A percentile compares a stretch with the other conserved stretches of the same genome.
Evolutionary conservation across 495 filamentous ascomycete species (phyloP).

Genomic region (Aspergillus steynii): DNA sequence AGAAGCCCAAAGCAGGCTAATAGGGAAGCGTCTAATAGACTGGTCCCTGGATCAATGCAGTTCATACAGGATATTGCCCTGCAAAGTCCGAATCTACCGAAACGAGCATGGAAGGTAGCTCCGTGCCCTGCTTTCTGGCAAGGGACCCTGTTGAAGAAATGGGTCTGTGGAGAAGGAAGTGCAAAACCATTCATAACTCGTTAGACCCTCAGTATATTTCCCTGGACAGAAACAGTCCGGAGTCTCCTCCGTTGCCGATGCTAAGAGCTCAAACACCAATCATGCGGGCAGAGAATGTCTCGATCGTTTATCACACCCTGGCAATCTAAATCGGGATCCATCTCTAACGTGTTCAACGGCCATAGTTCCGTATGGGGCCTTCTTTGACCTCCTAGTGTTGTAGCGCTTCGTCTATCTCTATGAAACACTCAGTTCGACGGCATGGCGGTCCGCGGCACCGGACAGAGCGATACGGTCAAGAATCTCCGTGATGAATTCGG

Average conservation of each 20-base stretch:
- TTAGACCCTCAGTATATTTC: neutral
- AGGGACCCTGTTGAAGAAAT: neutral
- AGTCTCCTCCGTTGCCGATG: constrained; percentile 26
- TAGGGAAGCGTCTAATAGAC: neutral
- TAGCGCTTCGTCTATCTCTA: constrained; percentile 8
- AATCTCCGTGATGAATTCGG: constrained; percentile 1
- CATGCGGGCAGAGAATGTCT: constrained; percentile 1
- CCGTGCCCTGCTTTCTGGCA: neutral
- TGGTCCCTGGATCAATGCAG: neutral
- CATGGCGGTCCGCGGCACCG: constrained; percentile 28
- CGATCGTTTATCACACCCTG: constrained; percentile 7
- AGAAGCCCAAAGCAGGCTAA: neutral
- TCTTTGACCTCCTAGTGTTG: constrained; percentile 15
- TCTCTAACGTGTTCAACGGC: neutral
- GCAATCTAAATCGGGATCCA: constrained; percentile 22
- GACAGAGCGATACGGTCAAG: constrained; percentile 4
- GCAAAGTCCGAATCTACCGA: neutral
- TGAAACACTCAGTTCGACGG: constrained; percentile 30
- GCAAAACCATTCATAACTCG: neutral
- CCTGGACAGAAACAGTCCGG: constrained; percentile 23
- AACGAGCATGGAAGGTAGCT: constrained; percentile 8
- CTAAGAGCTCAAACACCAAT: constrained; percentile 16
- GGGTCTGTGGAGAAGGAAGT: neutral
- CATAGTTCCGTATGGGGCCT: constrained; percentile 8
- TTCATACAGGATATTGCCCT: neutral